phyloP scores from a whole-genome alignment of 805 yeast genomes.

The Cyberlindnera amylophila region DNA sequence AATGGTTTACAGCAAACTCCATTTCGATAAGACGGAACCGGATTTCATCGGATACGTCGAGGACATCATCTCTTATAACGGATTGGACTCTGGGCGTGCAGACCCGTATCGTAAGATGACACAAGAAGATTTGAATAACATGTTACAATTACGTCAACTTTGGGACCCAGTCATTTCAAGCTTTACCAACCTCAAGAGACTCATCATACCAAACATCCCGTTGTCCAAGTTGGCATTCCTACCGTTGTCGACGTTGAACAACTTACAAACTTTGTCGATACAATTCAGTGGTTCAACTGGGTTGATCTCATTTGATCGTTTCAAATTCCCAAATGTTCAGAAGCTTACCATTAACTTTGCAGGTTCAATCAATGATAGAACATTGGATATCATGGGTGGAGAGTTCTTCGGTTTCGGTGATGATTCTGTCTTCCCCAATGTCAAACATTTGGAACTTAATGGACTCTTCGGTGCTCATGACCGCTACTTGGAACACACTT shows the following conservation, averaged over 20 bases:
- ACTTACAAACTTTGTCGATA: not conserved
- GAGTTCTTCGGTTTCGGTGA: not conserved
- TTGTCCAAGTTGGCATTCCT: not conserved
- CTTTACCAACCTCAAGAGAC: not conserved
- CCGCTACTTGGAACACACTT: not conserved
- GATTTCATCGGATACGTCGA: constrained; percentile 17
- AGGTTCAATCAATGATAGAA: not conserved
- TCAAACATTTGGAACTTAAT: not conserved
- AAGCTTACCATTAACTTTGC: not conserved
- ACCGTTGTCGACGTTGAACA: not conserved
- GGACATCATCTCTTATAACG: constrained; percentile 19
- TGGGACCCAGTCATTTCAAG: not conserved
- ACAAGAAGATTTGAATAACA: not conserved
- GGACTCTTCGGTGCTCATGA: not conserved
- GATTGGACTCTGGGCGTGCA: constrained; percentile 13
- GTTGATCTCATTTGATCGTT: not conserved
- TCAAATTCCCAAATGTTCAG: not conserved
- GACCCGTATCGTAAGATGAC: not conserved
- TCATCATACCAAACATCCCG: not conserved
- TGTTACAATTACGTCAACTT: not conserved
- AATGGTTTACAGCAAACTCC: constrained; percentile 9
- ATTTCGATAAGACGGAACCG: not conserved
- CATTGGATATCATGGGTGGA: too few relatives aligned
- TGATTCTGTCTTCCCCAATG: not conserved
- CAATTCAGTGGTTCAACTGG: not conserved